Evolutionary conservation across 495 filamentous ascomycete genomes (phyloP), one percentile per base, ranked within the genome.

Genomic region (Penicillium argentinense): DNA sequence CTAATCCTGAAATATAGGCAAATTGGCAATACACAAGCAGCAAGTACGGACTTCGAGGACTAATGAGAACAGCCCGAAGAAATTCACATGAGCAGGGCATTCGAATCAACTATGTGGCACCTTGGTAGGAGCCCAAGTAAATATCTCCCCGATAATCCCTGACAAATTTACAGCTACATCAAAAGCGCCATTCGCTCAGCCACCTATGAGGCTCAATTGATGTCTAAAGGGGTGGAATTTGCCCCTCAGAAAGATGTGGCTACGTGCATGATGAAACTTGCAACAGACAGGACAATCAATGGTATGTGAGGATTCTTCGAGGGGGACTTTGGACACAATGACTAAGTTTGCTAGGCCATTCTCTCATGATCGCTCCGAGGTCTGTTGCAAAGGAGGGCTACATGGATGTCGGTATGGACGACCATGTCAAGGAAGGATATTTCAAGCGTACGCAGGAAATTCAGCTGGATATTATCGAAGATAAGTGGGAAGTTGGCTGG

Each of bases 11-110:
- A 5, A 36, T 42, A 38, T 24, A 60, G 59, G 57, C 53, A 5
- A 66, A 65, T 34, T 63, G 60, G 59, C 53, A 64, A 47, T 66
- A 68, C 38, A 62, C 59, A 3, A 62, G 55, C 32, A 62, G 57
- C 11, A 69, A 72, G 39, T 64, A 66, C 24, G 68, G 51, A 9
- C 53, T 71, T 1, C 47, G 65, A 13, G 68, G 66, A 4, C 49
- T 71, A 44, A 71, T 71, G 68, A 45, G 62, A 17, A 53, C 57
- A 0, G 51, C 53, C n/a, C 45, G 57, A 1, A 49, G 53, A 11
- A 53, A 38, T 32, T 56, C 50, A 7, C 63, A 47, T 37, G 55
- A 68, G 33, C 64, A 68, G 39, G 62, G 62, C 6, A 66, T 68
- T 30, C 53, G 64, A 14, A 66, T 68, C 33, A 60, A 60, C 43